phyloP scores from a whole-genome alignment of 352 stramenopile species.

The Phytophthora uliginosa region DNA sequence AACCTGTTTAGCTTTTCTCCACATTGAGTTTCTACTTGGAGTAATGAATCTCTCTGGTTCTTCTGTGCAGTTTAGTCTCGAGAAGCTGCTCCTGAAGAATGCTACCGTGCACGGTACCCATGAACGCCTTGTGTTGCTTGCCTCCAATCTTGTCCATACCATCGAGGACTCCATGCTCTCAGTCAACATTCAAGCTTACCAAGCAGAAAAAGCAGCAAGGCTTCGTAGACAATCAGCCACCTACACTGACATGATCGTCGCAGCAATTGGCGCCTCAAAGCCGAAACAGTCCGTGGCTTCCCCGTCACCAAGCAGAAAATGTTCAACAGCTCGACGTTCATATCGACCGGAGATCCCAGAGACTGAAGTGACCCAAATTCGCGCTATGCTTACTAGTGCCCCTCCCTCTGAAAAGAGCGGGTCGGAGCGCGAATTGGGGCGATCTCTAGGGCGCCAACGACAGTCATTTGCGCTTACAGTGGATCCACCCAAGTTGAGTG shows the following conservation, averaged over 20 bases:
- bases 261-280: constrained; percentile 30
- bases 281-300: constrained; percentile 1
- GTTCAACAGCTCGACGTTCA: neutral
- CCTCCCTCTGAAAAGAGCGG: constrained; percentile 2
- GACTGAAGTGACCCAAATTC: constrained; percentile 4
- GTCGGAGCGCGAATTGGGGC: constrained; percentile 12
- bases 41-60: neutral
- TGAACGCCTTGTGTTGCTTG: constrained; percentile 54
- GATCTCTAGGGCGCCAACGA: constrained; percentile 34
- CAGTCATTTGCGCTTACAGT: constrained; percentile 25
- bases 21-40: no score
- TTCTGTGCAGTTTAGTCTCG: constrained; percentile 24
- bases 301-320: constrained; percentile 6
- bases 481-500: constrained; percentile 26
- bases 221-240: constrained; percentile 40
- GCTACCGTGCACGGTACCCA: constrained; percentile 52
- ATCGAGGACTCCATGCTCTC: constrained; percentile 56
- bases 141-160: constrained; percentile 46
- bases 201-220: constrained; percentile 43
- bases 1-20: neutral
- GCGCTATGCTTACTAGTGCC: constrained; percentile 7
- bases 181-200: constrained; percentile 49
- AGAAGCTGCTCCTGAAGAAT: constrained; percentile 56
- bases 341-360: neutral
- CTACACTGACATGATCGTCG: constrained; percentile 46